Evolutionary conservation across 805 yeast species (phyloP).

Genomic region (Yamadazyma paraphyllophila): DNA sequence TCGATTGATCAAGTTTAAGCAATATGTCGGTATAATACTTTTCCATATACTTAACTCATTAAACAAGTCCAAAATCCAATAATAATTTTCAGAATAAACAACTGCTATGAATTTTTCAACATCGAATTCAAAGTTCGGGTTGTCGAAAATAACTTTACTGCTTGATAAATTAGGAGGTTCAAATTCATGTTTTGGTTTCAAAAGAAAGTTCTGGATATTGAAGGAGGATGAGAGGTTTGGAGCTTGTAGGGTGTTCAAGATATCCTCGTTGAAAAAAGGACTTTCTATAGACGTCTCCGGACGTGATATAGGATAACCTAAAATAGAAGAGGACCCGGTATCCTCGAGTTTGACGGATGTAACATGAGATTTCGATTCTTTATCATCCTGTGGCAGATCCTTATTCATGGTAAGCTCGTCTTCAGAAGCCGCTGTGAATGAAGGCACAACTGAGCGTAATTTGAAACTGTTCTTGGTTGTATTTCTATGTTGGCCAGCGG

Average conservation of each 20-base stretch:
- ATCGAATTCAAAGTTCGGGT: slow-evolving; percentile 15
- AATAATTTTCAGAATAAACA: slow-evolving; percentile 33
- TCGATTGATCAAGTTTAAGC: slow-evolving; percentile 19
- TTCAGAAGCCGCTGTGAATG: background rate
- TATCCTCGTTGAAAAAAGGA: slow-evolving; percentile 15
- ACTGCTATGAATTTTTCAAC: slow-evolving; percentile 10
- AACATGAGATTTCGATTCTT: background rate
- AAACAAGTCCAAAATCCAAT: slow-evolving; percentile 40
- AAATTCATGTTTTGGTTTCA: slow-evolving; percentile 14
- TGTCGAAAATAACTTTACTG: slow-evolving; percentile 13
- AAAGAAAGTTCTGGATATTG: slow-evolving; percentile 14
- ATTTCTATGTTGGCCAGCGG: background rate
- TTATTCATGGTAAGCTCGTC: background rate
- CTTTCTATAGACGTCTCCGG: slow-evolving; percentile 12
- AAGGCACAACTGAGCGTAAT: background rate
- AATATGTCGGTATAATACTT: slow-evolving; percentile 31
- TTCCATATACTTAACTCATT: slow-evolving; percentile 41
- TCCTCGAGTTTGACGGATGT: background rate
- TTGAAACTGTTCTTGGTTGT: background rate
- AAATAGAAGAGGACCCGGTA: background rate
- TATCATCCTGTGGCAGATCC: background rate
- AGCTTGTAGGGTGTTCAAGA: slow-evolving; percentile 8
- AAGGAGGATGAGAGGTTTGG: slow-evolving; percentile 11
- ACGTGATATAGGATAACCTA: slow-evolving; percentile 6
- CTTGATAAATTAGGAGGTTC: slow-evolving; percentile 13